Evolutionary conservation across 345 rosid species (phyloP).

Genomic region (Xanthoceras sorbifolium): DNA sequence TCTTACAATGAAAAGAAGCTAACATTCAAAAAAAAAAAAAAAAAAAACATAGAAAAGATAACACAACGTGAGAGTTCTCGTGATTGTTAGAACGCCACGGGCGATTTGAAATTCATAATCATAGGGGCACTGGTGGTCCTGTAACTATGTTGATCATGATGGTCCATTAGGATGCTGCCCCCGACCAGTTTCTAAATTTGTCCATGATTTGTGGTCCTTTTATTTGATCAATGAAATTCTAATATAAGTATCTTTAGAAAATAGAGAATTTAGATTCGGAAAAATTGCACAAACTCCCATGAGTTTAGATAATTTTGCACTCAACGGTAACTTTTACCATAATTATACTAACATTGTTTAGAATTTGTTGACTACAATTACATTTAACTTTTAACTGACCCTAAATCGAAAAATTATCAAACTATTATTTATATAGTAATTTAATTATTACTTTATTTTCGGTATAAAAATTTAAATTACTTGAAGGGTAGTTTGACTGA

Average conservation of each 20-base stretch:
- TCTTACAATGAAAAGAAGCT: background rate
- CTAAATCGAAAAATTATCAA: no score
- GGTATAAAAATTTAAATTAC: no score
- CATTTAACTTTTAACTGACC: no score
- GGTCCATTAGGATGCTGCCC: conserved; percentile 12
- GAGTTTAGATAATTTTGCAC: no score
- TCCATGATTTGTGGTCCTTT: conserved; percentile 28
- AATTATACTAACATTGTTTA: no score
- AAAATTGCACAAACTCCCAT: no score
- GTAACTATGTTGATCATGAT: conserved; percentile 9
- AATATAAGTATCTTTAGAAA: background rate
- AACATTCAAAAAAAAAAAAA: background rate
- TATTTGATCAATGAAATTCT: background rate
- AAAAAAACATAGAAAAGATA: no score
- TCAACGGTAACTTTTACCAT: no score
- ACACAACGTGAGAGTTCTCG: conserved; percentile 7
- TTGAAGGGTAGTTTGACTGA: no score
- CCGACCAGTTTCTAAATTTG: background rate
- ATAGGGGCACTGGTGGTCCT: conserved; percentile 30
- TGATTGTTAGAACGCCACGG: conserved; percentile 21
- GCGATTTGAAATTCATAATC: background rate
- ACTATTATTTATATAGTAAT: no score
- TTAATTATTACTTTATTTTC: no score
- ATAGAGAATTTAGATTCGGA: background rate
- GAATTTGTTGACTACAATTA: no score